Evolutionary conservation across 1,284 basidiomycete genomes (phyloP).

Genomic region (Tylopilus sp.): DNA sequence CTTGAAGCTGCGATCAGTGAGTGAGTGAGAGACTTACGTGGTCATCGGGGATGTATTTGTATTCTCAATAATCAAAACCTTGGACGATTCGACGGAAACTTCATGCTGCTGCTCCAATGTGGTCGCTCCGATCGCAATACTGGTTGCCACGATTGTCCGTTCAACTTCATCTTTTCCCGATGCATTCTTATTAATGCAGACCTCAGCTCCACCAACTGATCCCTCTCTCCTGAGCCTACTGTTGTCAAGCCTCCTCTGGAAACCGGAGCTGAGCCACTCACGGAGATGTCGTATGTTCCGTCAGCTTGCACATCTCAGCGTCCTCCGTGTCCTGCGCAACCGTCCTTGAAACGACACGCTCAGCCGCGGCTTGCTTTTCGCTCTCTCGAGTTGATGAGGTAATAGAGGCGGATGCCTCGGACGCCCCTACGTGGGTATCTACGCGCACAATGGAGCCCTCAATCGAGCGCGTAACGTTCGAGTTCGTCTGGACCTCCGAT

Average conservation of each 20-base stretch:
- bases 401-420: background rate
- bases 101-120: background rate
- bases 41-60: background rate
- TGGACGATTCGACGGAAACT: background rate
- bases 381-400: background rate
- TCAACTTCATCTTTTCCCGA: background rate
- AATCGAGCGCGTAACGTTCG: background rate
- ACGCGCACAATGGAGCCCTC: background rate
- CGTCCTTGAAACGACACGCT: background rate
- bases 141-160: background rate
- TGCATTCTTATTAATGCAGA: background rate
- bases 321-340: background rate
- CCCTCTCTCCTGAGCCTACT: background rate
- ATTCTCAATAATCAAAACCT: background rate
- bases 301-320: background rate
- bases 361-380: background rate
- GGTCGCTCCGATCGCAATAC: background rate
- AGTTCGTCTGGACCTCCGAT: background rate
- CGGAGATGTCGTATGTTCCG: background rate
- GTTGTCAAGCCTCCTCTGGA: background rate
- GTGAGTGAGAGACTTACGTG: slow-evolving; percentile 2
- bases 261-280: slow-evolving; percentile 2
- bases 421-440: background rate
- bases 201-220: background rate
- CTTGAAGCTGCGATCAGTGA: background rate